Evolutionary conservation across 1,139 yeast species (phyloP), one percentile per base, ranked within the genome.

Genomic region (Torulaspora globosa): DNA sequence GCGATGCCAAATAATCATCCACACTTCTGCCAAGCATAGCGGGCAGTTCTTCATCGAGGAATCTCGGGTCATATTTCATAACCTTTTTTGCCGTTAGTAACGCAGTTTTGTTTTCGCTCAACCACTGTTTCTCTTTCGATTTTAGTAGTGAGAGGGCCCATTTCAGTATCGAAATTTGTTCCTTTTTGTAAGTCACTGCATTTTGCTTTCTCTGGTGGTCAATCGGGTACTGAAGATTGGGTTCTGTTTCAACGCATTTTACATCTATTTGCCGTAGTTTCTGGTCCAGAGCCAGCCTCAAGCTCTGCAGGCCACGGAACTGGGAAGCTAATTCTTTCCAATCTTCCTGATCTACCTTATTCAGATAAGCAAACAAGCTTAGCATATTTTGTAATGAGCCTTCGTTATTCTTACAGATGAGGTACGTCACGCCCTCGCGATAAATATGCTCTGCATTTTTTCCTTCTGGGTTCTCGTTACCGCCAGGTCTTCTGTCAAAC

Each of bases 221-320:
- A 2, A 57, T 34, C 5, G 28, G 35, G 27, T 49, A 51, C 6
- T 39, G 18, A 12, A 30, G 7, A 6, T 9, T 8, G 19, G 19
- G 7, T 3, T 10, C 23, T 7, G 29, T 9, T 14, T 16, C 23
- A n/a, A n/a, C 28, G 5, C 35, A 5, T 19, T 31, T 18, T 9
- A 15, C 16, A 16, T 11, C 33, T 3, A 36, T 41, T 11, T 21
- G 33, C 1, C 44, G 36, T 7, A 55, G 34, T 44, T 63, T 62
- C 28, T 49, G 50, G 39, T 54, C 50, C 19, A 62, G 33, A 1
- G 66, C 65, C 12, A 46, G 49, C 38, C 60, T 55, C 39, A 63
- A 39, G 23, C 44, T 46, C 52, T 78, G 76, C 36, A 82, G 59
- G 0, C 86, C 88, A 26, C 80, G 80, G 7, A 83, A 66, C 50